phyloP scores from a whole-genome alignment of 257 asterid genomes.

The Agastache rugosa region DNA sequence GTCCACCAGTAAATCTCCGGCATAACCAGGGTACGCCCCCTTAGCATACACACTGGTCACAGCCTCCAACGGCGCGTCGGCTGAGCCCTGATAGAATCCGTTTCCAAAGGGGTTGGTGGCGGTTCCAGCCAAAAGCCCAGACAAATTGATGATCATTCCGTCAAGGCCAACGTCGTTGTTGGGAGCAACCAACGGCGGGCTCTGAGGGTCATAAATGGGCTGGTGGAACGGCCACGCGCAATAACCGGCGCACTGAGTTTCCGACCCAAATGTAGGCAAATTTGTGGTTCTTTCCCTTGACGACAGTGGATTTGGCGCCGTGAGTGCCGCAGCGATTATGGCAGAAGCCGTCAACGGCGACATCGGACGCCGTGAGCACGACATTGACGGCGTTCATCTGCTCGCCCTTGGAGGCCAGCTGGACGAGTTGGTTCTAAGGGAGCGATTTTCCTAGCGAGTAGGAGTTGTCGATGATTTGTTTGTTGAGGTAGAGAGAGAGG shows the following conservation, averaged over 20 bases:
- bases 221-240: slow-evolving; percentile 85
- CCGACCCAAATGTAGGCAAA: slow-evolving; percentile 86
- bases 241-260: slow-evolving; percentile 61
- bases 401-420: slow-evolving; percentile 64
- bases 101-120: slow-evolving; percentile 77
- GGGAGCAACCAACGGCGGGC: slow-evolving; percentile 66
- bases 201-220: slow-evolving; percentile 82
- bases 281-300: slow-evolving; percentile 44
- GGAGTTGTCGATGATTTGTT: slow-evolving; percentile 48
- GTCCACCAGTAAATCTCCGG: slow-evolving; percentile 71
- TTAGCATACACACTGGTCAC: slow-evolving; percentile 72
- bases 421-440: slow-evolving; percentile 50
- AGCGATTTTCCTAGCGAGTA: slow-evolving; percentile 66
- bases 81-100: slow-evolving; percentile 73
- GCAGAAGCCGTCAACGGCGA: slow-evolving; percentile 66
- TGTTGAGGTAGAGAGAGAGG: slow-evolving; percentile 50
- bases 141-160: slow-evolving; percentile 59
- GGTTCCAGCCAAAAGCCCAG: slow-evolving; percentile 68
- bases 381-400: slow-evolving; percentile 57
- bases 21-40: slow-evolving; percentile 82
- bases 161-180: slow-evolving; percentile 76
- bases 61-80: slow-evolving; percentile 75
- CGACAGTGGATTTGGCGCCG: slow-evolving; percentile 43
- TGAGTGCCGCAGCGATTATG: slow-evolving; percentile 67
- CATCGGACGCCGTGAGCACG: slow-evolving; percentile 62